phyloP scores from a whole-genome alignment of 495 filamentous ascomycete species.

The Penicillium longicatenatum region DNA sequence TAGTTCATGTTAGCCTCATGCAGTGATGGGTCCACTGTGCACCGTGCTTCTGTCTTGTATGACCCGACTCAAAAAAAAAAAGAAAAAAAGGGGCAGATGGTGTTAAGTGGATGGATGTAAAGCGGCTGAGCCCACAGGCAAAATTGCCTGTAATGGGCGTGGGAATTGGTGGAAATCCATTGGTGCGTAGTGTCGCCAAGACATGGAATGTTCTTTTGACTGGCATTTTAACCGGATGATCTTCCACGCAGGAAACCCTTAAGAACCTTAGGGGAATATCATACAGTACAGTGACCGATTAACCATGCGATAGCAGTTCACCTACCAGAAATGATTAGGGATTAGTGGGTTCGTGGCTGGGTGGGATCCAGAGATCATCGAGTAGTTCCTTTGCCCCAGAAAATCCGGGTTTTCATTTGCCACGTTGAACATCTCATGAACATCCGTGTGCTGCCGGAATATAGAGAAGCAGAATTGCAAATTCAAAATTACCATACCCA shows the following conservation, averaged over 20 bases:
- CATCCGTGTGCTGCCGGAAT: not conserved
- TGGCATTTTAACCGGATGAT: constrained; percentile 4
- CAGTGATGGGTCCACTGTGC: not conserved
- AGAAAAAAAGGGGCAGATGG: not conserved
- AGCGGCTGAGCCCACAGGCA: not conserved
- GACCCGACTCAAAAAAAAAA: not conserved
- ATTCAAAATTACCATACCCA: not conserved
- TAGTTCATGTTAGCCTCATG: not conserved
- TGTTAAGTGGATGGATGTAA: not conserved
- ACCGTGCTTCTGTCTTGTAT: not conserved
- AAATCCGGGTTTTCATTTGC: not conserved
- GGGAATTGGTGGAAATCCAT: constrained; percentile 9
- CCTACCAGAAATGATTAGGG: not conserved
- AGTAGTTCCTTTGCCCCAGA: not conserved
- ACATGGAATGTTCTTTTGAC: not conserved
- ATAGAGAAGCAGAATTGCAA: not conserved
- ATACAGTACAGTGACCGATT: not conserved
- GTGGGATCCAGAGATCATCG: not conserved
- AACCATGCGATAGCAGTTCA: not conserved
- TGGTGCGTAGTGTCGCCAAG: constrained; percentile 12
- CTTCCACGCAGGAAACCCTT: not conserved
- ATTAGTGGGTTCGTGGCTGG: not conserved
- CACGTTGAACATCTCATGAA: not conserved
- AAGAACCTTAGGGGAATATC: too few relatives aligned
- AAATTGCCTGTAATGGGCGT: not conserved